A percentile compares a stretch with the other conserved stretches of the same genome.
These are phyloP conservation scores for Capronia coronata DNA, from an alignment of 2,329 filamentous ascomycete genomes.

Conservation along the genomic window DNA sequence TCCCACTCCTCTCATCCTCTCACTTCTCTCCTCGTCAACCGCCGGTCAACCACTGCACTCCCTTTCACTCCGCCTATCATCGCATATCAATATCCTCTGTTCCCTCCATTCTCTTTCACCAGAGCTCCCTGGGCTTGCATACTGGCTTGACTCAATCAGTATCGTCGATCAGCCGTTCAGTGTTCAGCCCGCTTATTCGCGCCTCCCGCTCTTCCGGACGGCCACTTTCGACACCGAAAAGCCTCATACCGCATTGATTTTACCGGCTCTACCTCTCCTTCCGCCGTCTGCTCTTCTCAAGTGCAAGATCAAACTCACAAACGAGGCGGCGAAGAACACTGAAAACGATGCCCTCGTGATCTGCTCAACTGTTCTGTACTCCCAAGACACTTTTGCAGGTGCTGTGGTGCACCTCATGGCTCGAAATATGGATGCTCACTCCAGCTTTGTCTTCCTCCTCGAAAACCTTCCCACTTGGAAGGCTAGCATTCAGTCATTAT, in stretches of 20 bases:
- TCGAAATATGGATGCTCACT: conserved; percentile 37
- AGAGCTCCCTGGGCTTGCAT: background rate
- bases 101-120: background rate
- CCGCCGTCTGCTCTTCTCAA: conserved; percentile 1
- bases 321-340: conserved; percentile 8
- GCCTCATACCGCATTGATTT: background rate
- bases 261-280: background rate
- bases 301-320: conserved; percentile 12
- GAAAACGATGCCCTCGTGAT: conserved; percentile 14
- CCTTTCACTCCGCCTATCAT: background rate
- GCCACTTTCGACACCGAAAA: background rate
- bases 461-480: conserved; percentile 44
- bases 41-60: too few relatives aligned
- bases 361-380: conserved; percentile 11
- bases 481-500: conserved; percentile 38
- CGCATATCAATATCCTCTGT: background rate
- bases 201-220: background rate
- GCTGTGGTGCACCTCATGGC: conserved; percentile 8
- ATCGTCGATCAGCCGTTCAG: background rate
- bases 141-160: background rate
- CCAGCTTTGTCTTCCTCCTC: conserved; percentile 40
- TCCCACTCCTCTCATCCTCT: background rate
- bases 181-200: background rate
- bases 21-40: too few relatives aligned
- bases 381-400: background rate